phyloP scores from a whole-genome alignment of 345 rosid species.

The Hibiscus trionum region DNA sequence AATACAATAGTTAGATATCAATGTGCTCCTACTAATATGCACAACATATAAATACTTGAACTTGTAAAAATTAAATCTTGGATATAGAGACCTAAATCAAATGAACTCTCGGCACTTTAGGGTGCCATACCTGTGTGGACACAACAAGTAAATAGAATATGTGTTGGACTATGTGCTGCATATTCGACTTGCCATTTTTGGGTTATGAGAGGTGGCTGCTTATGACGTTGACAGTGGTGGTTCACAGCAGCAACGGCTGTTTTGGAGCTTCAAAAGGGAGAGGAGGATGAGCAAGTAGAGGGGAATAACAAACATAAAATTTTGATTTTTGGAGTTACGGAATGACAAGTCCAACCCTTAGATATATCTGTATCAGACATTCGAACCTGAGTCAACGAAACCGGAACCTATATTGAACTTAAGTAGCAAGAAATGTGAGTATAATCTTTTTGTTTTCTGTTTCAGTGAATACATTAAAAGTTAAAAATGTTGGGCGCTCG shows the following conservation, averaged over 20 bases:
- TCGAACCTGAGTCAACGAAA: not conserved
- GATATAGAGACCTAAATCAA: not conserved
- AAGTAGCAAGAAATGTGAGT: not conserved
- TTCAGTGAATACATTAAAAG: not conserved
- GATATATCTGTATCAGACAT: not conserved
- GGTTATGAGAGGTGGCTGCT: not conserved
- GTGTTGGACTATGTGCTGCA: not conserved
- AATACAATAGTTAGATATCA: not conserved
- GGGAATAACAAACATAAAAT: not conserved
- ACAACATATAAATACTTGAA: not conserved
- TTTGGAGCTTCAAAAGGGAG: not conserved
- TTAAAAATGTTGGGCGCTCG: no score
- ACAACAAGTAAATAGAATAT: not conserved
- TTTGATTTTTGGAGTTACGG: not conserved
- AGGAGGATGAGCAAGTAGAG: not conserved
- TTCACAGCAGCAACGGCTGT: not conserved
- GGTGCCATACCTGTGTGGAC: not conserved
- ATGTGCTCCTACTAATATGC: not conserved
- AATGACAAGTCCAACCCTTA: not conserved
- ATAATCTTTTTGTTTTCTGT: not conserved
- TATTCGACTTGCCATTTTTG: not conserved
- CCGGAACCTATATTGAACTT: not conserved
- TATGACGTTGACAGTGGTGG: not conserved
- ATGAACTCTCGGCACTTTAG: not conserved
- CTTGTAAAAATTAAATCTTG: not conserved